These are phyloP conservation scores for Eutrema yunnanense DNA, from an alignment of 345 rosid species.

Conservation along the genomic window DNA sequence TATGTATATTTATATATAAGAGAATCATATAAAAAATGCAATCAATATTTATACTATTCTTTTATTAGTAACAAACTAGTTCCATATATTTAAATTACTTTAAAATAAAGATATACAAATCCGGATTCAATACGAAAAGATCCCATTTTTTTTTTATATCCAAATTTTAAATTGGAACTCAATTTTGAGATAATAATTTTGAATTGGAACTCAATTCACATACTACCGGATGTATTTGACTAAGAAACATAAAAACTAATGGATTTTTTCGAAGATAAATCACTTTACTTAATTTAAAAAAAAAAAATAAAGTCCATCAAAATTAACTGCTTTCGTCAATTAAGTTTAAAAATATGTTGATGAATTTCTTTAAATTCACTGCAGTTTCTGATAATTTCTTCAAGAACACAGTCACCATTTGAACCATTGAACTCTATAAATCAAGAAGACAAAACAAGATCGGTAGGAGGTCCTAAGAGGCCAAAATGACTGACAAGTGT, in stretches of 20 bases:
- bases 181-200: no score
- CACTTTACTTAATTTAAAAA: background rate
- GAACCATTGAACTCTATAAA: constrained; percentile 3
- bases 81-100: no score
- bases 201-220: background rate
- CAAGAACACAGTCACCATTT: background rate
- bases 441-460: constrained; percentile 26
- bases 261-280: background rate
- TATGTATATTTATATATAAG: no score
- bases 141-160: no score
- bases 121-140: no score
- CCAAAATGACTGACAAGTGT: constrained; percentile 30
- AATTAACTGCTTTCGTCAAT: background rate
- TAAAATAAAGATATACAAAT: no score
- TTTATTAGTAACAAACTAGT: no score
- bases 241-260: background rate
- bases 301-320: background rate
- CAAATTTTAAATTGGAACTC: no score
- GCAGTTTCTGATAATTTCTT: background rate
- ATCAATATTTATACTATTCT: no score
- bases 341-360: background rate
- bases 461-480: constrained; percentile 25
- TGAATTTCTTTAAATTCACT: background rate
- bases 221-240: background rate
- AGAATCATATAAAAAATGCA: no score